Evolutionary conservation across 495 filamentous ascomycete species (phyloP).

Genomic region (Hypoxylon rickii): DNA sequence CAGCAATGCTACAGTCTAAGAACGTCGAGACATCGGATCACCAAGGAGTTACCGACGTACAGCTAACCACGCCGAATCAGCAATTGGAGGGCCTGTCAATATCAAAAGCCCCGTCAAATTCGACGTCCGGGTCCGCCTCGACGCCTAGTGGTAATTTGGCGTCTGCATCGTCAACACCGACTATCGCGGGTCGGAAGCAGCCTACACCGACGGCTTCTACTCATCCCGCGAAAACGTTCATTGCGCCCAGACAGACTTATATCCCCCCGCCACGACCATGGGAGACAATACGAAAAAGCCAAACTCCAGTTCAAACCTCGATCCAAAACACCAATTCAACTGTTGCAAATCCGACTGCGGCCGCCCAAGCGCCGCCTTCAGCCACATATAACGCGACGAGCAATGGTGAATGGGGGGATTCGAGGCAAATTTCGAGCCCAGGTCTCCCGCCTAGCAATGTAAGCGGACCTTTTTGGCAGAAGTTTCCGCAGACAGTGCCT

Average conservation of each 20-base stretch:
- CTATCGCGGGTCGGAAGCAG: conserved; percentile 2
- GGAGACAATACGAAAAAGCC: conserved; percentile 35
- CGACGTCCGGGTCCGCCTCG: conserved; percentile 3
- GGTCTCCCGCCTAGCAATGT: conserved; percentile 38
- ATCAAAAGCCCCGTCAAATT: not conserved
- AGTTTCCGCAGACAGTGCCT: conserved; percentile 36
- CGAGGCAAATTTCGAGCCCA: conserved; percentile 26
- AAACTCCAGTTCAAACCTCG: conserved; percentile 10
- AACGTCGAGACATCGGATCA: conserved; percentile 28
- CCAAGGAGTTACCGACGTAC: not conserved
- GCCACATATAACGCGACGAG: not conserved
- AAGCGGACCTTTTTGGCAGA: conserved; percentile 40
- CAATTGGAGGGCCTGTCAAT: not conserved
- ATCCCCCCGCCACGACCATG: conserved; percentile 39
- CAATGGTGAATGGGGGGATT: conserved; percentile 7
- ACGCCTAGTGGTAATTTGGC: not conserved
- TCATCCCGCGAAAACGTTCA: not conserved
- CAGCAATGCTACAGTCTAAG: conserved; percentile 38
- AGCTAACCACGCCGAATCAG: not conserved
- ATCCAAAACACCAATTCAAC: conserved; percentile 3
- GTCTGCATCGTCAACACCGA: not conserved
- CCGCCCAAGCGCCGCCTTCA: not conserved
- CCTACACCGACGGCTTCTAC: conserved; percentile 3
- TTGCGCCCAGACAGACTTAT: conserved; percentile 25
- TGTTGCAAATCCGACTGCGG: not conserved